Conservation (phyloP, 2,329 filamentous ascomycete species). For the Fusarium sp. region DNA sequence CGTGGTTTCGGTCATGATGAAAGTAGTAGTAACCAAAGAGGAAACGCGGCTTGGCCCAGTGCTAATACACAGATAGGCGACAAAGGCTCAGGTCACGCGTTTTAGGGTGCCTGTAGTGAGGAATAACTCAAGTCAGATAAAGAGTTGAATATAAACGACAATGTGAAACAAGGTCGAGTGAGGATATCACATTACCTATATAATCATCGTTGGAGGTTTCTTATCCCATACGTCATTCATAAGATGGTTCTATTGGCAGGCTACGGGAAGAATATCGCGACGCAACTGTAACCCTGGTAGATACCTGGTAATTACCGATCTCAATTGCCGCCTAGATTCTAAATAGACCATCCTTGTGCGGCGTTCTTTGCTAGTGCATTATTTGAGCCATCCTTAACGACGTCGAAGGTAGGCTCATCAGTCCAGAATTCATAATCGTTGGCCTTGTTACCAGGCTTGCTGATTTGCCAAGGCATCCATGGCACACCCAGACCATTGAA, state of each 20-base stretch:
- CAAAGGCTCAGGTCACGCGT: fast-evolving
- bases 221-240: not conserved
- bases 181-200: too few relatives aligned
- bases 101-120: not conserved
- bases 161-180: too few relatives aligned
- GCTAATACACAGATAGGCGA: not conserved
- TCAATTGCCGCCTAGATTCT: not conserved
- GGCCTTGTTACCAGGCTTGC: not conserved
- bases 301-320: not conserved
- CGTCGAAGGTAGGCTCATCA: not conserved
- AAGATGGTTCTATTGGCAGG: not conserved
- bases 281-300: not conserved
- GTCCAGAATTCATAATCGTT: not conserved
- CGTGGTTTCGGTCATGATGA: not conserved
- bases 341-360: not conserved
- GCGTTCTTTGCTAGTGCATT: not conserved
- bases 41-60: not conserved
- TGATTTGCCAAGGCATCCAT: not conserved
- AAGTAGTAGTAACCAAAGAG: not conserved
- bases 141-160: not conserved
- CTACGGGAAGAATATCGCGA: not conserved
- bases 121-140: too few relatives aligned
- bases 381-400: not conserved
- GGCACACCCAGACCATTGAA: not conserved
- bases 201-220: too few relatives aligned